Evolutionary conservation across 345 rosid species (phyloP).

Genomic region (Chamaenerion angustifolium): DNA sequence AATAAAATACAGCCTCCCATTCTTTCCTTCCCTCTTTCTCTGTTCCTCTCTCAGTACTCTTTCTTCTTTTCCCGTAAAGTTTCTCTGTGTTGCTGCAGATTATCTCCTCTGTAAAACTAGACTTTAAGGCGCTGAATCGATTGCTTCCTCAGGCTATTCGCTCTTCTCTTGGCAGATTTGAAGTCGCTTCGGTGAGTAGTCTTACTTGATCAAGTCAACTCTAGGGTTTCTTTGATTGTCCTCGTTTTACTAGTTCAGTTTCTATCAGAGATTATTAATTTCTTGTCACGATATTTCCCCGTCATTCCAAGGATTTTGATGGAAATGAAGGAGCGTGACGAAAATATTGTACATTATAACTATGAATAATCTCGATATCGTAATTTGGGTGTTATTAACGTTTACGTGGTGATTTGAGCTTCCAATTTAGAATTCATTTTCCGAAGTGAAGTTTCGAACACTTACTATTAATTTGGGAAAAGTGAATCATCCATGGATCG

Average conservation of each 20-base stretch:
- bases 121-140: background rate
- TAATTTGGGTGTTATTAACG: too few species aligned
- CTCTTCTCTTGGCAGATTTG: slow-evolving; percentile 1
- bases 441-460: too few species aligned
- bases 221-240: slow-evolving; percentile 15
- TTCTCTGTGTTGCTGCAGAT: background rate
- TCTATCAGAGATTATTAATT: background rate
- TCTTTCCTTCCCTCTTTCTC: background rate
- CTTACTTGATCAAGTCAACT: slow-evolving; percentile 20
- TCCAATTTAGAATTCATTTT: too few species aligned
- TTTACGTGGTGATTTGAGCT: too few species aligned
- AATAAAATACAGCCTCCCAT: slow-evolving; percentile 19
- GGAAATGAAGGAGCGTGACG: background rate
- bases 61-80: background rate
- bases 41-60: background rate
- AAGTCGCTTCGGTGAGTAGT: slow-evolving; percentile 4
- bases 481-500: too few species aligned
- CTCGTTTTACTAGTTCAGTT: background rate
- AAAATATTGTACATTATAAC: background rate
- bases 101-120: background rate
- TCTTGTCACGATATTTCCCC: background rate
- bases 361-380: too few species aligned
- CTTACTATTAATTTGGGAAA: too few species aligned
- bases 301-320: background rate
- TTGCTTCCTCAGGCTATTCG: slow-evolving; percentile 3